Evolutionary conservation across 805 yeast species (phyloP), one percentile per base, ranked within the genome.

Genomic region (Clavispora carvajalis): DNA sequence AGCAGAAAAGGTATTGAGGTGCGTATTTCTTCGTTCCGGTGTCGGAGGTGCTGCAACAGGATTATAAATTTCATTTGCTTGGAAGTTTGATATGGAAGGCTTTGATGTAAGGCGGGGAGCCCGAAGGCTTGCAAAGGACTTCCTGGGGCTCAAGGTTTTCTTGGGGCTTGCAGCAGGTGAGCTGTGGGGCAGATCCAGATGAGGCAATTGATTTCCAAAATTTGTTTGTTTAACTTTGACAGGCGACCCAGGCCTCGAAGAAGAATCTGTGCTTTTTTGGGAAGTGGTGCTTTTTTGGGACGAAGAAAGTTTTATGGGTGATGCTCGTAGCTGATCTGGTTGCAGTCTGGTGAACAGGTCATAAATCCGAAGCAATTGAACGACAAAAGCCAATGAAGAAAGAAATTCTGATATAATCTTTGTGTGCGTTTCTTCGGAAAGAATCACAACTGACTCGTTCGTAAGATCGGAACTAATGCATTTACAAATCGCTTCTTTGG

Each of bases 351-450:
- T 29, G 38, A 54, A 53, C 40, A 57, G 62, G 19, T 73, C 74
- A 57, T 73, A 81, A 9, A 83, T 74, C 36, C 90, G 60, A 9
- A 76, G 77, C n/a, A 80, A 76, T 58, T 83, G 90, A 12, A 82
- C 77, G 41, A 75, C 70, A 39, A 77, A 72, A 12, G 85, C 85
- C 36, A 82, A 51, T 34, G 62, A 69, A 16, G 60, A 63, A 22
- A 82, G 60, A 53, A 77, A 83, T 8, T 56, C 57, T 19, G 62
- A 44, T 12, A 82, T 73, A 22, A 82, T 73, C 12, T 44, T 35
- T 0, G 72, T 49, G 36, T 54, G 63, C 35, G 79, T 59, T 35
- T 69, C 74, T 23, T 57, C 51, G 1, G 54, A 38, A 7, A 58
- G 45, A 6, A 37, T 24, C 10, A 54, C 33, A 17, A 35, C 28